Evolutionary conservation across 1,284 basidiomycete species (phyloP).

Genomic region (Meira miltonrushii): DNA sequence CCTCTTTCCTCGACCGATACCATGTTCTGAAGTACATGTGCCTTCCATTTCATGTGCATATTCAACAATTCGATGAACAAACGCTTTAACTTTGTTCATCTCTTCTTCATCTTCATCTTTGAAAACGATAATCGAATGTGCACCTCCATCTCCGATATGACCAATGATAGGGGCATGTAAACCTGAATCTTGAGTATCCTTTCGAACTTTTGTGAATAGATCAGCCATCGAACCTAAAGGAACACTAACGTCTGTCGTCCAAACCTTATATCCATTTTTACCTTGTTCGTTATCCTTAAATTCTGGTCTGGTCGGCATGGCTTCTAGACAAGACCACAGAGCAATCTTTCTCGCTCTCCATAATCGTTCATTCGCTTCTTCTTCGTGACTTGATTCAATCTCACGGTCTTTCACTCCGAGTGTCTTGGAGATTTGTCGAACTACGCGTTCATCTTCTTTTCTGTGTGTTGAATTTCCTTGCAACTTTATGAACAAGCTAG

Average conservation of each 20-base stretch:
- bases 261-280: slow-evolving; percentile 60
- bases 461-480: slow-evolving; percentile 23
- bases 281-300: slow-evolving; percentile 57
- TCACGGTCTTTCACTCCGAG: slow-evolving; percentile 16
- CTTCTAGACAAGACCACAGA: slow-evolving; percentile 58
- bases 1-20: slow-evolving; percentile 38
- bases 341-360: slow-evolving; percentile 85
- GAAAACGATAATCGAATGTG: slow-evolving; percentile 42
- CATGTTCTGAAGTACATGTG: slow-evolving; percentile 55
- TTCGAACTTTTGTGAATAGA: slow-evolving; percentile 69
- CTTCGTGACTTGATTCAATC: slow-evolving; percentile 61
- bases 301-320: slow-evolving; percentile 2
- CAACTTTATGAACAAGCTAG: slow-evolving; percentile 37
- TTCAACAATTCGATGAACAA: slow-evolving; percentile 54
- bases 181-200: slow-evolving; percentile 63
- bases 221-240: slow-evolving; percentile 73
- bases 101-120: slow-evolving; percentile 23
- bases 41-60: slow-evolving; percentile 56
- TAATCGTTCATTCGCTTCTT: slow-evolving; percentile 67
- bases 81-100: slow-evolving; percentile 51
- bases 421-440: slow-evolving; percentile 21
- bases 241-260: slow-evolving; percentile 70
- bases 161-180: slow-evolving; percentile 67
- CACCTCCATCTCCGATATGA: slow-evolving; percentile 77
- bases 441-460: slow-evolving; percentile 47